Conservation (phyloP, 768 basidiomycete genomes). For the Imleria badia region DNA sequence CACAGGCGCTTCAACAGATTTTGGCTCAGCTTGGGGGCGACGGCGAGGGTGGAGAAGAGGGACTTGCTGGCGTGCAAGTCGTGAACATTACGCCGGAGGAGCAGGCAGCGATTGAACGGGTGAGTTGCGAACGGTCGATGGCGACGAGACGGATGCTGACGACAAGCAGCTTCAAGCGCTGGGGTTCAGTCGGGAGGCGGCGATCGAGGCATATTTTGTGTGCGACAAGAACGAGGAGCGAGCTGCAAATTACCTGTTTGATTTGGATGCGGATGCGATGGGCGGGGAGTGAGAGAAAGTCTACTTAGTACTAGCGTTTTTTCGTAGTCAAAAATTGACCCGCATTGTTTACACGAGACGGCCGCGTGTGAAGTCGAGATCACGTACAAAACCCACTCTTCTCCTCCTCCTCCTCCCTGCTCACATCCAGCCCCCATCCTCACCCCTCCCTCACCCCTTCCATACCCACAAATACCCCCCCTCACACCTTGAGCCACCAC, state of each 20-base stretch:
- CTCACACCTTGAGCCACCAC: not conserved
- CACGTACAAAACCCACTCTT: constrained; percentile 31
- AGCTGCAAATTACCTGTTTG: constrained; percentile 93
- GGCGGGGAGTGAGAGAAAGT: constrained; percentile 26
- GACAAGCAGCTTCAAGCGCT: constrained; percentile 69
- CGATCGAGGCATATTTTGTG: constrained; percentile 88
- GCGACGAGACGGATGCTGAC: constrained; percentile 1
- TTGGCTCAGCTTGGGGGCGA: constrained; percentile 49
- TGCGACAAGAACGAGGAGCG: constrained; percentile 98
- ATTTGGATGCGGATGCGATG: not conserved
- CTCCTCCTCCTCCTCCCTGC: constrained; percentile 6
- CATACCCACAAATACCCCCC: constrained; percentile 33
- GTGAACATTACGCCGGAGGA: constrained; percentile 86
- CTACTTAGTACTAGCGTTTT: too few relatives aligned
- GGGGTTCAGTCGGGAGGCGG: constrained; percentile 81
- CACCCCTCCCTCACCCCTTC: constrained; percentile 10
- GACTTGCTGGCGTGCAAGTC: constrained; percentile 36
- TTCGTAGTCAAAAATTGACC: not conserved
- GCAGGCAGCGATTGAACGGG: constrained; percentile 82
- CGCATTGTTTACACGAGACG: constrained; percentile 30
- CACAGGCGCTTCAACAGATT: constrained; percentile 63
- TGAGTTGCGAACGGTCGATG: constrained; percentile 44
- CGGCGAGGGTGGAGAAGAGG: constrained; percentile 41
- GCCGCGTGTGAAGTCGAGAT: constrained; percentile 31
- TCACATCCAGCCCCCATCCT: not conserved